Percentiles rank a stretch among this genome's conserved stretches.
These are phyloP conservation scores for Plectranthus barbatus DNA, from an alignment of 257 asterid genomes.

Conservation along the genomic window DNA sequence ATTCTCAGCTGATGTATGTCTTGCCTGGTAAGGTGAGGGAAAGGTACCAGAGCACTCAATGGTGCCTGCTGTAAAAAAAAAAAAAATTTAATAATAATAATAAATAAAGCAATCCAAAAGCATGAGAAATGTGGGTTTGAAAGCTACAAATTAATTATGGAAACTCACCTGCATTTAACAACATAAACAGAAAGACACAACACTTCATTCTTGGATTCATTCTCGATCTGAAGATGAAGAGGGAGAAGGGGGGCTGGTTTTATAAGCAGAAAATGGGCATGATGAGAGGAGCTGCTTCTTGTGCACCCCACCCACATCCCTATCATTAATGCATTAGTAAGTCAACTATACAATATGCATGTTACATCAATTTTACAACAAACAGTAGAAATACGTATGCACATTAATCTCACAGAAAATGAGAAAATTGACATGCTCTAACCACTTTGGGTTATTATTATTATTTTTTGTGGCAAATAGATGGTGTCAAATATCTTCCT, in stretches of 20 bases:
- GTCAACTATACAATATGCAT: constrained; percentile 51
- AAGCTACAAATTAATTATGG: not conserved
- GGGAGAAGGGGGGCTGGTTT: constrained; percentile 9
- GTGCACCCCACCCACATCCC: too few species aligned
- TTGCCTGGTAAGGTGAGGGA: too few species aligned
- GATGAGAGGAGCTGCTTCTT: too few species aligned
- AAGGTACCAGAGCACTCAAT: constrained; percentile 10
- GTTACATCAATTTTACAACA: constrained; percentile 21
- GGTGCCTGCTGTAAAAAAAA: too few species aligned
- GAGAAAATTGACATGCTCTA: constrained; percentile 11
- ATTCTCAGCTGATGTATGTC: too few species aligned
- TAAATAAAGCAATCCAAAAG: too few species aligned
- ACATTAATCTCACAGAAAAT: not conserved
- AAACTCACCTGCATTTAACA: constrained; percentile 39
- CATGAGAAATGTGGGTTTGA: not conserved
- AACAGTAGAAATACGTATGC: constrained; percentile 9
- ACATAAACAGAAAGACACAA: constrained; percentile 22
- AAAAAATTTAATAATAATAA: too few species aligned
- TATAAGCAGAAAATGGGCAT: constrained; percentile 26
- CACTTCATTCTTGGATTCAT: not conserved
- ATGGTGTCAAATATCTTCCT: not conserved
- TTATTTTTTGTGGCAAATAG: constrained; percentile 21
- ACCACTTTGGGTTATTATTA: too few species aligned
- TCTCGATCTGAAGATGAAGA: constrained; percentile 1
- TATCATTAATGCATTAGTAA: too few species aligned